Base-by-base conservation (phyloP, 2,329 filamentous ascomycete genomes). In the Alternaria angustiovoidea region DNA sequence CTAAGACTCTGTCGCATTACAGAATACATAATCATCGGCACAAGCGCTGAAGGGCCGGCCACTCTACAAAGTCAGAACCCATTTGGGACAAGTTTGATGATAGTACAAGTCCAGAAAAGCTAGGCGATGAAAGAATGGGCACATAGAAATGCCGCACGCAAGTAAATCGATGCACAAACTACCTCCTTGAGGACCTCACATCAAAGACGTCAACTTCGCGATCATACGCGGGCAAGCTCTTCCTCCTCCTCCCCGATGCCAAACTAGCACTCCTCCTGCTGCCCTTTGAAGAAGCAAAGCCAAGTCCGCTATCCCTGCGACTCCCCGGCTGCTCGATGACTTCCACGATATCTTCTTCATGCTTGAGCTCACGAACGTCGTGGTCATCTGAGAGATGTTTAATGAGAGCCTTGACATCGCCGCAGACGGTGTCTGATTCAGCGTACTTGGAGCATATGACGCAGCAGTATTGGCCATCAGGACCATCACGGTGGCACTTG, bases 381-480 rank as follows among this genome's bases (percentile, higher is more conserved):
- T 78, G 76, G 32, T 78, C 76, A 47, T 71, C 68, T 62, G 72
- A 78, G 24, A 78, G 68, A 51, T 78, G 76, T 42, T 71, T 66
- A 7, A 78, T 63, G 4, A 78, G 68, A 7, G 75, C 76, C 46
- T 75, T 78, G 1, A 78, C 76, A 47, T 78, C 76, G 8, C 76
- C 75, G 51, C 76, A 78, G 0, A 78, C 67, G 0, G 76, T 75
- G n/a, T 76, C 69, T 4, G 67, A 63, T 20, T 62, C 62, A 0
- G 52, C 61, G 32, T 67, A 61, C 39, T 63, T 62, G n/a, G 71
- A 70, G 53, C 76, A 78, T 1, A 78, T 63, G 7, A 78, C 71
- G 36, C 76, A 78, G 3, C 70, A 67, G 57, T 77, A 78, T 22
- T 75, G 75, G 11, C 70, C 74, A 47, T 78, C 74, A 3, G 67